Conservation (phyloP, 306 rosid genomes). For the Ormosia semicastrata region DNA sequence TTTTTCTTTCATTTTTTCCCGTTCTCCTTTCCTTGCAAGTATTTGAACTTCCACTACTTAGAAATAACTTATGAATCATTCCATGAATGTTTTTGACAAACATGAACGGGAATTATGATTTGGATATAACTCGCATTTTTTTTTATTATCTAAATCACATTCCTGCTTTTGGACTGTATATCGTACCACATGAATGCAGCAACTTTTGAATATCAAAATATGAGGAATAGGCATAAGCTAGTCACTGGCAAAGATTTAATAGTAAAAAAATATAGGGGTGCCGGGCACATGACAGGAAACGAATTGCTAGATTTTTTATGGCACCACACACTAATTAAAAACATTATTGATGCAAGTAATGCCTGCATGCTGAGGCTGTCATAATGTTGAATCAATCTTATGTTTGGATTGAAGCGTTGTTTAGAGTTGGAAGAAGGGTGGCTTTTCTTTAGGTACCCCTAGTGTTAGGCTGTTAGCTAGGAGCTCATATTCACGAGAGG, state of each 20-base stretch:
- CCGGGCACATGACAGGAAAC: conserved; percentile 32
- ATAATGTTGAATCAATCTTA: conserved; percentile 11
- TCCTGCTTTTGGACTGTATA: conserved; percentile 5
- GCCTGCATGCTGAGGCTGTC: conserved; percentile 18
- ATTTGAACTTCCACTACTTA: background rate
- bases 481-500: background rate
- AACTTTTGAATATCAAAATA: background rate
- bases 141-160: conserved; percentile 34
- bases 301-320: background rate
- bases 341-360: background rate
- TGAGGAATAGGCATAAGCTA: conserved; percentile 28
- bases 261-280: background rate
- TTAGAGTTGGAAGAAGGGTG: background rate
- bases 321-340: background rate
- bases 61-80: background rate
- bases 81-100: background rate
- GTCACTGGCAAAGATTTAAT: conserved; percentile 21
- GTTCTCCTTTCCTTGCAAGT: background rate
- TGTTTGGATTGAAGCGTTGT: background rate
- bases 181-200: background rate
- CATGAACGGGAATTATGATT: background rate
- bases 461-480: background rate
- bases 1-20: background rate
- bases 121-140: conserved; percentile 21
- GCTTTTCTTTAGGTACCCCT: background rate